Evolutionary conservation across 148 eudicot species (phyloP).

Genomic region (Polygonum maritimum): DNA sequence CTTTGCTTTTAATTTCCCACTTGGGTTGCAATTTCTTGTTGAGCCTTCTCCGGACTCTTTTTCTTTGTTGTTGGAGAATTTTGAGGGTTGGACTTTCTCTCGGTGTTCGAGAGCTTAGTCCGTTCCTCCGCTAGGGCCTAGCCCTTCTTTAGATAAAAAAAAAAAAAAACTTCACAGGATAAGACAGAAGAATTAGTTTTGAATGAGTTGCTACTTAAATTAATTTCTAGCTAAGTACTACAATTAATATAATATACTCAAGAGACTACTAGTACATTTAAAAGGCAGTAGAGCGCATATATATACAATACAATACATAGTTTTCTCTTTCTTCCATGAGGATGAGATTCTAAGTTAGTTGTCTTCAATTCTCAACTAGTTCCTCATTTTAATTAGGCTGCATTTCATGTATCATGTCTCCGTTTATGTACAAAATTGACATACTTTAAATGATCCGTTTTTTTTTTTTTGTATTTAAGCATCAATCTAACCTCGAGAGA

Average conservation of each 20-base stretch:
- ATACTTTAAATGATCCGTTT: too few relatives aligned
- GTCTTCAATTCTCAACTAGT: not conserved
- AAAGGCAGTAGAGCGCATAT: not conserved
- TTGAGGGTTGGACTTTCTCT: too few relatives aligned
- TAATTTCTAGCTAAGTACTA: not conserved
- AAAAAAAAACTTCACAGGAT: slow-evolving; percentile 7
- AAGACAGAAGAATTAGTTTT: not conserved
- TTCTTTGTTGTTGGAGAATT: too few relatives aligned
- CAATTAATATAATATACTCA: slow-evolving; percentile 3
- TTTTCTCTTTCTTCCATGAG: slow-evolving; percentile 2
- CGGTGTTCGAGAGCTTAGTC: too few relatives aligned
- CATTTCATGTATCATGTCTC: slow-evolving; percentile 4
- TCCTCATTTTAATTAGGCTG: not conserved
- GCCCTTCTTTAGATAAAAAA: too few relatives aligned
- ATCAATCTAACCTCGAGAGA: too few relatives aligned
- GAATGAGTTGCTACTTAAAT: not conserved
- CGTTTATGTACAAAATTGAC: not conserved
- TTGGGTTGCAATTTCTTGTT: too few relatives aligned
- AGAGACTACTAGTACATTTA: not conserved
- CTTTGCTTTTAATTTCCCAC: too few relatives aligned
- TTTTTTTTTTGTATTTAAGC: too few relatives aligned
- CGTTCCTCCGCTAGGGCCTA: too few relatives aligned
- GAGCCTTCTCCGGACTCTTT: too few relatives aligned
- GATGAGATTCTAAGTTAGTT: slow-evolving; percentile 4
- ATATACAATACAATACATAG: not conserved